Base-by-base conservation (phyloP, 2,329 filamentous ascomycete species). In the Cephalotrichum gorgonifer region DNA sequence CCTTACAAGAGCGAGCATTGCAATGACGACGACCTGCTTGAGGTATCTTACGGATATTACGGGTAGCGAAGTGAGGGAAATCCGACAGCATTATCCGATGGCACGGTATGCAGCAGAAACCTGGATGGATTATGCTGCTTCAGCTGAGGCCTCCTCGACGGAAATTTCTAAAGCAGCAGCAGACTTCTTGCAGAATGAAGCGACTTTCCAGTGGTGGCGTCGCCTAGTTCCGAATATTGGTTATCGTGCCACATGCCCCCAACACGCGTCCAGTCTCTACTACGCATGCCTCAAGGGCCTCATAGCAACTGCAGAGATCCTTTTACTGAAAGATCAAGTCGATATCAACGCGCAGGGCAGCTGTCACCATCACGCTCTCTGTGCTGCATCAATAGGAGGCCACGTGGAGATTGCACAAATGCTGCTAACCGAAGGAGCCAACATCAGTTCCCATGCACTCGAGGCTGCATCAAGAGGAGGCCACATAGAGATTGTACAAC, bases 21-120 rank as follows among this genome's bases (percentile, higher is more conserved):
- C 33, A 14, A 58, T 59, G 27, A 53, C 54, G 2, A 54, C 9
- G 43, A 58, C 53, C 3, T 58, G 52, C 47, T 53, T 59, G 23
- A 53, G 44, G 6, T 59, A 60, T 41, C 51, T 58, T 20, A 51
- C 39, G 3, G 47, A 50, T 9, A 54, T 56, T 26, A 47, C 39
- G 6, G 48, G 49, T 7, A 52, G 15, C 22, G 20, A 51, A n/a
- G n/a, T 23, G 4, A 25, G 1, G 7, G 27, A 47, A 25, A 48
- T 53, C 22, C 43, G 43, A 38, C 8, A 15, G 15, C 5, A 54
- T 23, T 58, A 54, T 41, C 55, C 54, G 14, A 49, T 57, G 50
- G 55, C 54, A 42, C 17, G 28, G 41, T 55, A 53, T 50, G 54
- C 58, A 7, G 54, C 55, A 46, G 33, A 50, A 15, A 41, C 43